Evolutionary conservation across 495 filamentous ascomycete species (phyloP).

Genomic region (Hypoxylon crocopeplum): DNA sequence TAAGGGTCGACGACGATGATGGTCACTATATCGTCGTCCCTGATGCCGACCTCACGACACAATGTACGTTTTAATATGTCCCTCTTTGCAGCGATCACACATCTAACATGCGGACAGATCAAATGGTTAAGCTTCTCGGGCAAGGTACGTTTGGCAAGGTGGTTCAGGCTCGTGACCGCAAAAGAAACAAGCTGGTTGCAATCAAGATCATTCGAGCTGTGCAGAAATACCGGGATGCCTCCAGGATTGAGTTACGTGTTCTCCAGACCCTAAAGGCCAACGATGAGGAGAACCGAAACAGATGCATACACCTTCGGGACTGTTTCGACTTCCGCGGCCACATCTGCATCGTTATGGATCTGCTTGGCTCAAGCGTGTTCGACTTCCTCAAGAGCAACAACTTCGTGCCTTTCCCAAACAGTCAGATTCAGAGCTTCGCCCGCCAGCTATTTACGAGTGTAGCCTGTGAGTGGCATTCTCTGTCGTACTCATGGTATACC

Average conservation of each 20-base stretch:
- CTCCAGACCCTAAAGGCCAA: constrained; percentile 88
- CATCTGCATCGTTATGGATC: constrained; percentile 98
- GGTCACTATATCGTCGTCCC: constrained; percentile 93
- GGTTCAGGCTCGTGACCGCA: constrained; percentile 85
- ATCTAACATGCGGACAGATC: constrained; percentile 64
- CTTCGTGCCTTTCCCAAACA: constrained; percentile 98
- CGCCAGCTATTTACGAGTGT: constrained; percentile 97
- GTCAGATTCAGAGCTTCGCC: constrained; percentile 96
- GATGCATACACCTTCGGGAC: constrained; percentile 95
- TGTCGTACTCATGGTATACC: constrained; percentile 1
- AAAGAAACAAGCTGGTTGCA: constrained; percentile 77
- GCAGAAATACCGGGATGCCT: constrained; percentile 96
- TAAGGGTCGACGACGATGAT: constrained; percentile 86
- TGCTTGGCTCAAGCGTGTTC: constrained; percentile 95
- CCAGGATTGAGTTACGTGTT: constrained; percentile 93
- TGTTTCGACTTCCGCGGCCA: constrained; percentile 98
- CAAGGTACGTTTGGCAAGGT: constrained; percentile 99
- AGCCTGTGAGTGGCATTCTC: constrained; percentile 73
- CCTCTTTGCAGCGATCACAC: constrained; percentile 3
- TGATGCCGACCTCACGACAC: constrained; percentile 80
- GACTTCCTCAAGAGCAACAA: constrained; percentile 95
- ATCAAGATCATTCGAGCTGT: constrained; percentile 98
- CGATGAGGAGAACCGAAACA: constrained; percentile 89
- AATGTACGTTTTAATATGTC: constrained; percentile 72
- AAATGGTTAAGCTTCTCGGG: constrained; percentile 84